Percentiles rank a stretch among this genome's conserved stretches.
phyloP scores from a whole-genome alignment of 495 filamentous ascomycete genomes.

The Neurospora sp. region DNA sequence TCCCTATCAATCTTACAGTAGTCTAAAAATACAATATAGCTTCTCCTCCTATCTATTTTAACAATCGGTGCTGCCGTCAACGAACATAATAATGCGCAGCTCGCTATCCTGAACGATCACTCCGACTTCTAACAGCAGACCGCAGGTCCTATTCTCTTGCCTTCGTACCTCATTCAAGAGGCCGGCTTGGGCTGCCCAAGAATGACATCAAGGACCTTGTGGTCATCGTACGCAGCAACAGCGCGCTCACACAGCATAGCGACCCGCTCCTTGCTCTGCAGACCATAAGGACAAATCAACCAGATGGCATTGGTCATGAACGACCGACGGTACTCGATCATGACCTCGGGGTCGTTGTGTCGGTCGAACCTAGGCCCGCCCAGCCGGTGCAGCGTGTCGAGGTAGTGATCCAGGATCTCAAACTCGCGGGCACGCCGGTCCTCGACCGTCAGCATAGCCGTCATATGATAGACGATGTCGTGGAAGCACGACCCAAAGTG shows the following conservation, averaged over 20 bases:
- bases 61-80: too few relatives aligned
- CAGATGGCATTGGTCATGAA: slow-evolving; percentile 38
- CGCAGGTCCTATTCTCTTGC: too few relatives aligned
- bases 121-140: too few relatives aligned
- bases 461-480: slow-evolving; percentile 17
- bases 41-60: too few relatives aligned
- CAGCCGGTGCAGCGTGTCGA: slow-evolving; percentile 26
- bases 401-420: slow-evolving; percentile 52
- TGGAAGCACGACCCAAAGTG: slow-evolving; percentile 19
- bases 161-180: background rate
- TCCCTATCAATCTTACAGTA: too few relatives aligned
- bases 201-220: slow-evolving; percentile 9
- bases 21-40: too few relatives aligned
- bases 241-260: slow-evolving; percentile 5
- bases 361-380: slow-evolving; percentile 17
- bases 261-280: slow-evolving; percentile 8
- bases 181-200: slow-evolving; percentile 5
- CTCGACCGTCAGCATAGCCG: slow-evolving; percentile 40
- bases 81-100: too few relatives aligned
- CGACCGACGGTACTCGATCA: slow-evolving; percentile 13
- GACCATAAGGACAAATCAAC: slow-evolving; percentile 46
- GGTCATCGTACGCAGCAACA: slow-evolving; percentile 8
- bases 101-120: too few relatives aligned
- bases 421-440: slow-evolving; percentile 58
- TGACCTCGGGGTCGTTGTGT: slow-evolving; percentile 13